Conservation (phyloP, 352 stramenopile species). For the Phytophthora multivora region DNA sequence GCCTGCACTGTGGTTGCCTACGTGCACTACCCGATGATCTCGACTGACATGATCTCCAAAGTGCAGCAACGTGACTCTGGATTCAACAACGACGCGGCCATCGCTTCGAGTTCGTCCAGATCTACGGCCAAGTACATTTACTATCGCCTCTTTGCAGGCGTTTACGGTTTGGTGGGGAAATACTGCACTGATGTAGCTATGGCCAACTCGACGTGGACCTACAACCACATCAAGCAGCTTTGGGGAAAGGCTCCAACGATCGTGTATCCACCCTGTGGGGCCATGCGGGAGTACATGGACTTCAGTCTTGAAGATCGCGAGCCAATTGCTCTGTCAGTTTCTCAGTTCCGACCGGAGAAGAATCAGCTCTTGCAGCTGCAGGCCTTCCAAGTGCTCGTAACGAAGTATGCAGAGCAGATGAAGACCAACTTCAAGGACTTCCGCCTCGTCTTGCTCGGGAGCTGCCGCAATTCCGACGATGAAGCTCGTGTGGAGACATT, state of each 20-base stretch:
- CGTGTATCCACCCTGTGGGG: conserved; percentile 97
- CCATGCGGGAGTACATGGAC: conserved; percentile 76
- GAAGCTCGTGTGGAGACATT: conserved; percentile 88
- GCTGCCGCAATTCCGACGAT: conserved; percentile 95
- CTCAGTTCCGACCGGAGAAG: conserved; percentile 99
- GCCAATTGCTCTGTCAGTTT: conserved; percentile 93
- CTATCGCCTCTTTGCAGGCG: conserved; percentile 94
- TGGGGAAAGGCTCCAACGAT: conserved; percentile 86
- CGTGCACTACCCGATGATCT: conserved; percentile 99
- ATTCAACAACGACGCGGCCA: conserved; percentile 94
- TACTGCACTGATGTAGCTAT: conserved; percentile 91
- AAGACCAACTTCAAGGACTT: conserved; percentile 59
- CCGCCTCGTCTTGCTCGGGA: conserved; percentile 96
- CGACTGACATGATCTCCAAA: conserved; percentile 97
- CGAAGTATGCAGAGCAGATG: conserved; percentile 53
- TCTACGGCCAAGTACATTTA: conserved; percentile 95
- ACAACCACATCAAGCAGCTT: conserved; percentile 93
- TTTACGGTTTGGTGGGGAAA: conserved; percentile 91
- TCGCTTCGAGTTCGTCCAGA: conserved; percentile 78
- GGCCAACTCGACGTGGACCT: conserved; percentile 99
- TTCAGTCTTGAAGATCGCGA: conserved; percentile 65
- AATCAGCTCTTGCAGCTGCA: conserved; percentile 96
- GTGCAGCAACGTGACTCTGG: conserved; percentile 90
- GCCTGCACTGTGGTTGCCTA: conserved; percentile 93
- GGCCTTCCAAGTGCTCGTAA: conserved; percentile 77